Conservation (phyloP, 1,139 yeast species). For the Magnusiomyces sp. region DNA sequence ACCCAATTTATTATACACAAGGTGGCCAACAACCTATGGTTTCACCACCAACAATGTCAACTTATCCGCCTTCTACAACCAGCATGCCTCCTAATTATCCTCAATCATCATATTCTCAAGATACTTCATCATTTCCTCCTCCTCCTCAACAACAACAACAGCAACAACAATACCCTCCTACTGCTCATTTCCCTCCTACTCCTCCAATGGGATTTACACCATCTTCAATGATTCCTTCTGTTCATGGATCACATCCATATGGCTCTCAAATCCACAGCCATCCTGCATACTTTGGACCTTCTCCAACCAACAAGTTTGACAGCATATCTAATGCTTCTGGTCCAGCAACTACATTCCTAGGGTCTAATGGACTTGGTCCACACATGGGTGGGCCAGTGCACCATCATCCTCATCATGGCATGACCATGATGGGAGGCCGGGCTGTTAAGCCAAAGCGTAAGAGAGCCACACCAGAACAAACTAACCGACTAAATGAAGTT, state of each 20-base stretch:
- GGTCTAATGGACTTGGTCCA: not conserved
- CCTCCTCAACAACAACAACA: no score
- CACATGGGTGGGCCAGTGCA: not conserved
- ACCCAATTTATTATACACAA: no score
- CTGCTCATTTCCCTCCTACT: slow-evolving; percentile 1
- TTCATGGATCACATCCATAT: not conserved
- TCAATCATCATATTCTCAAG: not conserved
- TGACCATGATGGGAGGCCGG: slow-evolving; percentile 6
- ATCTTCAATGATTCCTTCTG: not conserved
- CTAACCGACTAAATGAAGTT: slow-evolving; percentile 29
- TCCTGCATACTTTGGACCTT: not conserved
- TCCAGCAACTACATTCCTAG: not conserved
- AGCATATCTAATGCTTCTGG: not conserved
- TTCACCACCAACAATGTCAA: no score
- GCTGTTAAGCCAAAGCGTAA: slow-evolving; percentile 31
- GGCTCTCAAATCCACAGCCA: no score
- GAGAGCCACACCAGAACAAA: slow-evolving; percentile 32
- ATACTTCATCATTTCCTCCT: not conserved
- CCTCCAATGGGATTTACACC: slow-evolving; percentile 1
- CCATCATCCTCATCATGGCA: not conserved
- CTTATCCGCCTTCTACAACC: no score
- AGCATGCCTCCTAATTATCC: not conserved
- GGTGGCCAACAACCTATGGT: no score
- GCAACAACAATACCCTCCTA: not conserved
- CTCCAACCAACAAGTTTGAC: not conserved